Evolutionary conservation across 1,139 yeast species (phyloP).

Genomic region (Magnusiomyces clavatus): DNA sequence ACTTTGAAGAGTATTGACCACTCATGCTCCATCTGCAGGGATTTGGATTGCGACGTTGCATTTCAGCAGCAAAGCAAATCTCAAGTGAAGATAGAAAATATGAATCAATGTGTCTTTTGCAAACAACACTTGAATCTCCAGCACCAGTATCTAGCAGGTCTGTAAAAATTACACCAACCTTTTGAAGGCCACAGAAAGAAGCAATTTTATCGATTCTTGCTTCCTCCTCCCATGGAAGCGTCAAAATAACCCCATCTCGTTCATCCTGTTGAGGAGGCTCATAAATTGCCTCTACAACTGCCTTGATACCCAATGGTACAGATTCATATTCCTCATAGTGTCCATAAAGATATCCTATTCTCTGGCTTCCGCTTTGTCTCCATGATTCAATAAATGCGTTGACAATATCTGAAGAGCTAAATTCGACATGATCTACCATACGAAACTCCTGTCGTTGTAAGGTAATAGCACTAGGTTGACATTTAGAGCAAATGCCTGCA

Average conservation of each 20-base stretch:
- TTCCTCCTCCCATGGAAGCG: constrained; percentile 49
- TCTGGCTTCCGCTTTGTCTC: constrained; percentile 82
- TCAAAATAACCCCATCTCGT: constrained; percentile 71
- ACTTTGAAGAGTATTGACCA: constrained; percentile 77
- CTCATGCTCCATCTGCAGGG: constrained; percentile 53
- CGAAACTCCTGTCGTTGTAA: constrained; percentile 83
- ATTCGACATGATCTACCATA: constrained; percentile 97
- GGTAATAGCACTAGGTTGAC: constrained; percentile 94
- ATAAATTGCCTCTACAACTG: constrained; percentile 85
- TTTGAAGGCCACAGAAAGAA: constrained; percentile 50
- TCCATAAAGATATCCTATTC: constrained; percentile 83
- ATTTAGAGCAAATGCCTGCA: constrained; percentile 88
- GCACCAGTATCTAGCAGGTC: constrained; percentile 84
- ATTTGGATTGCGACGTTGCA: constrained; percentile 66
- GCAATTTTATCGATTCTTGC: constrained; percentile 48
- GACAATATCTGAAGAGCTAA: constrained; percentile 62
- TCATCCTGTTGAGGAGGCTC: constrained; percentile 90
- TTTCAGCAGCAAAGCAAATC: constrained; percentile 72
- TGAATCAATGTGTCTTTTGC: constrained; percentile 89
- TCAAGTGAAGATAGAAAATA: constrained; percentile 85
- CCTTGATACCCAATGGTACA: constrained; percentile 89
- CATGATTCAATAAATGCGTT: constrained; percentile 83
- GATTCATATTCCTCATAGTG: constrained; percentile 66
- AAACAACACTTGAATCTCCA: constrained; percentile 80
- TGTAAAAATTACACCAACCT: constrained; percentile 81